Evolutionary conservation across 2,329 filamentous ascomycete species (phyloP), one percentile per base, ranked within the genome.

Genomic region (Colletotrichum ledebouriae): DNA sequence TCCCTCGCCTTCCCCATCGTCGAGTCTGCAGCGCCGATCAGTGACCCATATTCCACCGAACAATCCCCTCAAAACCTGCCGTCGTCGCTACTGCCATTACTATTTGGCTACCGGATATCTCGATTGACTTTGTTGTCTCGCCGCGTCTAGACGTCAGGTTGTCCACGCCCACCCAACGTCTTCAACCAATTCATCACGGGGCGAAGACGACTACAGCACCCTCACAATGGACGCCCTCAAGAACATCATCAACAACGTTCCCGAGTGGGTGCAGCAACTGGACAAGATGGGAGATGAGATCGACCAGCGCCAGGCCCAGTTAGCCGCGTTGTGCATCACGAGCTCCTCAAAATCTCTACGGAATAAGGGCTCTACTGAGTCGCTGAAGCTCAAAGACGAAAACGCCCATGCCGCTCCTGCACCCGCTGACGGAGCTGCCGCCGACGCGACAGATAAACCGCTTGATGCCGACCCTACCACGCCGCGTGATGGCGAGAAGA

Each of bases 221-320:
- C 81, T 82, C 79, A 80, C 82, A 70, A 85, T 87, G 78, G 88
- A 90, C 68, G 85, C 87, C 33, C 78, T 91, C 62, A 84, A 80
- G 62, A 84, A 84, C 67, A 80, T 91, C 42, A 80, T 82, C 61
- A 80, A 76, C 71, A 87, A 89, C 68, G 82, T 89, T 47, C 89
- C 88, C 15, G 83, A 86, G 75, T 91, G 89, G 89, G 79, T 86
- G 42, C 80, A 80, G 67, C 84, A 86, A 22, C 82, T 91, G 50
- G 86, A 89, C 70, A 85, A 89, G 59, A 83, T 91, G 65, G 89
- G 83, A 73, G 81, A 82, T 67, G 85, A 90, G 76, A 89, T 91
- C 67, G 84, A 87, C 67, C 81, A 85, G 73, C 87, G 89, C 67
- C 89, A 91, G 79, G 78, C 81, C 58, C 87, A 90, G 74, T 81